Percentiles rank a stretch among this genome's conserved stretches.
These are phyloP conservation scores for Eutrema salsugineum DNA, from an alignment of 441 rosid genomes.

Conservation along the genomic window DNA sequence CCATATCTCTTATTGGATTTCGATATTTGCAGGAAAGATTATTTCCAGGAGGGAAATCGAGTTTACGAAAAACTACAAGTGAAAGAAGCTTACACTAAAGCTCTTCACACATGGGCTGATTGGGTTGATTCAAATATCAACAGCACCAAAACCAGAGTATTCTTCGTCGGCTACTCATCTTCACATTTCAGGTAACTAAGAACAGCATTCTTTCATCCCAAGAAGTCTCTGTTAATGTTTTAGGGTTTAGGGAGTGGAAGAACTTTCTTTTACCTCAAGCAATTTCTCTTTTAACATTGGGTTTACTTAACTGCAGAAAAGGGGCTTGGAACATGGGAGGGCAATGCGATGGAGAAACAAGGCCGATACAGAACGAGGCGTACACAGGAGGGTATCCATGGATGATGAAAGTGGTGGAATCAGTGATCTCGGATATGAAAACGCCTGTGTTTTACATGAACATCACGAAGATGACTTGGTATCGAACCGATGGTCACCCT, in stretches of 20 bases:
- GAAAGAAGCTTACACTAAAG: slow-evolving; percentile 51
- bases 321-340: slow-evolving; percentile 49
- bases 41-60: slow-evolving; percentile 56
- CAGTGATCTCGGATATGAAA: slow-evolving; percentile 49
- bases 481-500: slow-evolving; percentile 61
- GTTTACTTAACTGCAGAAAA: slow-evolving; percentile 29
- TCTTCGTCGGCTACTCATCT: slow-evolving; percentile 60
- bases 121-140: slow-evolving; percentile 51
- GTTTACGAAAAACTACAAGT: slow-evolving; percentile 41
- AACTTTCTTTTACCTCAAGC: not conserved
- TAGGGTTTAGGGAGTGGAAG: not conserved
- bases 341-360: slow-evolving; percentile 38
- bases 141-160: slow-evolving; percentile 45
- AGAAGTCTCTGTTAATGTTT: not conserved
- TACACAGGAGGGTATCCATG: slow-evolving; percentile 41
- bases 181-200: slow-evolving; percentile 45
- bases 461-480: slow-evolving; percentile 56
- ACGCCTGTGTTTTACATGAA: slow-evolving; percentile 54
- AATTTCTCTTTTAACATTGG: not conserved
- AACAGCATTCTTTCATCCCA: not conserved
- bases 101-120: slow-evolving; percentile 51
- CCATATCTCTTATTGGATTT: not conserved
- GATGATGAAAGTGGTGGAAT: slow-evolving; percentile 55
- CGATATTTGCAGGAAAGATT: slow-evolving; percentile 37
- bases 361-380: slow-evolving; percentile 36